phyloP scores from a whole-genome alignment of 768 basidiomycete genomes.

The Obba rivulosa region DNA sequence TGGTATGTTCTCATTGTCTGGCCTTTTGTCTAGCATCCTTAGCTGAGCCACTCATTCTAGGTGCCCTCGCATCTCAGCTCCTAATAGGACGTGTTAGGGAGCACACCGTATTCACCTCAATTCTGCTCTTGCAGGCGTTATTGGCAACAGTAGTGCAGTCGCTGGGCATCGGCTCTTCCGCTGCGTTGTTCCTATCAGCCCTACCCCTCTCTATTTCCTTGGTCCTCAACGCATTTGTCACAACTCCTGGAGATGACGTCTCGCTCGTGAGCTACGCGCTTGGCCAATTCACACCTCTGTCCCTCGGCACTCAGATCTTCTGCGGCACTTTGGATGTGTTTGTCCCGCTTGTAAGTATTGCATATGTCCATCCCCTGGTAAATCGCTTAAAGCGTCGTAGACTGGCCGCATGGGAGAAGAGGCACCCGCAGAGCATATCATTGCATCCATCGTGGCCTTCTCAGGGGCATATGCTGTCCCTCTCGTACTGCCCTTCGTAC shows the following conservation, averaged over 20 bases:
- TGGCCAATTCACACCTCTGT: conserved; percentile 49
- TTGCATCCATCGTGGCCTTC: conserved; percentile 68
- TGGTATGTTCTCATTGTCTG: conserved; percentile 39
- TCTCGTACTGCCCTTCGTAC: conserved; percentile 62
- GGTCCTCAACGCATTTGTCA: conserved; percentile 43
- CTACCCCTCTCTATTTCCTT: conserved; percentile 53
- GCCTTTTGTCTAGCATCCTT: not conserved
- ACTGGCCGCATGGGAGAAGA: conserved; percentile 80
- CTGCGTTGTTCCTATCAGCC: conserved; percentile 61
- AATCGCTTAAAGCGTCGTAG: conserved; percentile 30
- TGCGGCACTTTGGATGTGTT: conserved; percentile 76
- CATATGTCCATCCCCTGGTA: too few relatives aligned
- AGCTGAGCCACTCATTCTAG: conserved; percentile 30
- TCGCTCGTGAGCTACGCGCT: conserved; percentile 61
- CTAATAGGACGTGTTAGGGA: conserved; percentile 52
- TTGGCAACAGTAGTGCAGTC: conserved; percentile 58
- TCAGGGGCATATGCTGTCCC: conserved; percentile 56
- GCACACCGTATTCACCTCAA: conserved; percentile 51
- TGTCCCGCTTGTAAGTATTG: conserved; percentile 68
- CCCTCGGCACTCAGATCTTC: conserved; percentile 53
- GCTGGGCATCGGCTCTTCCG: conserved; percentile 69
- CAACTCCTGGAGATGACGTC: conserved; percentile 31
- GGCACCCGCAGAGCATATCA: conserved; percentile 84
- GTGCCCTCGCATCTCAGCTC: conserved; percentile 58
- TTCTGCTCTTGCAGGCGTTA: conserved; percentile 55